Conservation (phyloP, 192 early-diverging fungal genomes). For the Coemansia sp. region DNA sequence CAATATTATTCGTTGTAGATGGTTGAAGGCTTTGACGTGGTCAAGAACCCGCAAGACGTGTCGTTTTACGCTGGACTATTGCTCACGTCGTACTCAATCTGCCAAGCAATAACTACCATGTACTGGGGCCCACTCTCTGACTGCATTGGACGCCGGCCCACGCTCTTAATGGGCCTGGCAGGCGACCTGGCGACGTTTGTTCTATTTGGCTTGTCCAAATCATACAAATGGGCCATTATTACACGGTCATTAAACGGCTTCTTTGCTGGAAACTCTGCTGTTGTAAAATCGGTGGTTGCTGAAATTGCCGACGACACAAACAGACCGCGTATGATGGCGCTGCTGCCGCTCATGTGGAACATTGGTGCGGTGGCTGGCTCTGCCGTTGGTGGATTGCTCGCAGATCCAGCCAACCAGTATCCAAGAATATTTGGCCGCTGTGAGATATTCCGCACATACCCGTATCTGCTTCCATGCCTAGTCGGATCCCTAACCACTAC, state of each 20-base stretch:
- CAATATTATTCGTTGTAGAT: constrained; percentile 7
- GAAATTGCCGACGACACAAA: constrained; percentile 82
- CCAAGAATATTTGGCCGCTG: constrained; percentile 60
- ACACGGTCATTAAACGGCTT: constrained; percentile 64
- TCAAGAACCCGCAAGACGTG: constrained; percentile 68
- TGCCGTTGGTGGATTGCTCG: constrained; percentile 70
- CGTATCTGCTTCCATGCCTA: constrained; percentile 81
- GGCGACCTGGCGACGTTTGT: constrained; percentile 67
- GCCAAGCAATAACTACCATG: constrained; percentile 53
- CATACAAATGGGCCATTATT: constrained; percentile 59
- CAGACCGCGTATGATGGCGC: constrained; percentile 65
- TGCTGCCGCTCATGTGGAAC: constrained; percentile 72
- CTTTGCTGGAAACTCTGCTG: constrained; percentile 71
- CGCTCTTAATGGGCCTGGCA: constrained; percentile 68
- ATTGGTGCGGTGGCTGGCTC: constrained; percentile 63
- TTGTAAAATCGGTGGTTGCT: constrained; percentile 73
- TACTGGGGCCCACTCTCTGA: constrained; percentile 74
- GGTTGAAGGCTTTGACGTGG: constrained; percentile 46
- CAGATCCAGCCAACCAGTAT: constrained; percentile 65
- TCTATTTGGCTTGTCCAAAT: constrained; percentile 70
- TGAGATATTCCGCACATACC: constrained; percentile 61
- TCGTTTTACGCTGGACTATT: constrained; percentile 67
- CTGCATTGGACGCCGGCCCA: constrained; percentile 72
- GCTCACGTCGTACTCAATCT: constrained; percentile 49
- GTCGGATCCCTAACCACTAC: constrained; percentile 60